phyloP scores from a whole-genome alignment of 139 green algal genomes.

The Auxenochlorella pyrenoidosa region DNA sequence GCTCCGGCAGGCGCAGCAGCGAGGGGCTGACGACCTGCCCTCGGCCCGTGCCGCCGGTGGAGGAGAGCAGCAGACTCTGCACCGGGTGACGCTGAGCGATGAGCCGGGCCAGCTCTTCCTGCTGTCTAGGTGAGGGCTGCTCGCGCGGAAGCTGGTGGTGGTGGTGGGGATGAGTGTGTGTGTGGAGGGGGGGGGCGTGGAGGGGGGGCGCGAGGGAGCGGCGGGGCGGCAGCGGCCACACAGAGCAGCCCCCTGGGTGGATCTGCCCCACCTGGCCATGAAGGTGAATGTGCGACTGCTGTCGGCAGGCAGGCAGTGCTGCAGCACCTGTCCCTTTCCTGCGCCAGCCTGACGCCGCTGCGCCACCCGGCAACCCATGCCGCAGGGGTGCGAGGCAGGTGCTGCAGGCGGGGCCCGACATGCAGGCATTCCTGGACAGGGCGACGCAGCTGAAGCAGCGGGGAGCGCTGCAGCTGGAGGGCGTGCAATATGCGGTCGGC shows the following conservation, averaged over 20 bases:
- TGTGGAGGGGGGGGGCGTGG: too few species aligned
- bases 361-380: too few species aligned
- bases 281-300: background rate
- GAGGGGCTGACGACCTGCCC: constrained; percentile 22
- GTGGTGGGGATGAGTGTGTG: too few species aligned
- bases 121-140: constrained; percentile 14
- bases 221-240: too few species aligned
- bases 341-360: too few species aligned
- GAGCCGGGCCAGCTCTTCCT: constrained; percentile 24
- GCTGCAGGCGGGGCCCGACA: constrained; percentile 15
- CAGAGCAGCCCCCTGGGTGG: too few species aligned
- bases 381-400: constrained; percentile 25
- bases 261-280: too few species aligned
- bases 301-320: background rate
- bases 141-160: too few species aligned
- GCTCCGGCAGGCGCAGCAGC: background rate
- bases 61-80: background rate
- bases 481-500: background rate
- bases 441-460: constrained; percentile 3
- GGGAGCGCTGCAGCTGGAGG: constrained; percentile 26
- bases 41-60: background rate
- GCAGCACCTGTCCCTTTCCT: too few species aligned
- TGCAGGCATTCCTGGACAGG: constrained; percentile 15
- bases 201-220: too few species aligned
- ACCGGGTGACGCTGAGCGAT: constrained; percentile 18